Conservation (phyloP, 208 protist species). For the Leishmania martiniquensis region DNA sequence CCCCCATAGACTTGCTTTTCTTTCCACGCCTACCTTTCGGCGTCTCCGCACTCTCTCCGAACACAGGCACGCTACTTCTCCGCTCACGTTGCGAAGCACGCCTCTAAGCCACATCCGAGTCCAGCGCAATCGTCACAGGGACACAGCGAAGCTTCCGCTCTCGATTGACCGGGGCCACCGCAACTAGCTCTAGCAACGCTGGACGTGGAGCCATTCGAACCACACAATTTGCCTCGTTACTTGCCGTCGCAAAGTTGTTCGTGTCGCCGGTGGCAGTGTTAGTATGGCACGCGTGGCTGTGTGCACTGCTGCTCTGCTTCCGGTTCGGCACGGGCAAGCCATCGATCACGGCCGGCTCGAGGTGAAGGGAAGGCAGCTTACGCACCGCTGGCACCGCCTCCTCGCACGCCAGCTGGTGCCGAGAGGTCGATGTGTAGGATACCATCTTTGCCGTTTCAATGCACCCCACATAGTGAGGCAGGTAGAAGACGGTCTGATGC, state of each 20-base stretch:
- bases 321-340: neutral
- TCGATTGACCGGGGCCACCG: constrained; percentile 15
- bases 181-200: constrained; percentile 26
- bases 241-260: neutral
- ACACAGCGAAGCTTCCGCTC: constrained; percentile 28
- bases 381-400: neutral
- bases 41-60: neutral
- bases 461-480: constrained; percentile 31
- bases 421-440: constrained; percentile 20
- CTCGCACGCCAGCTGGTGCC: neutral
- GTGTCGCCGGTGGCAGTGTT: neutral
- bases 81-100: neutral
- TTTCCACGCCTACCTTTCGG: neutral
- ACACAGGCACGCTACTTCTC: neutral
- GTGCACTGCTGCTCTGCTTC: neutral
- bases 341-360: constrained; percentile 6
- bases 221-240: constrained; percentile 27
- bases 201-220: constrained; percentile 5
- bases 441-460: constrained; percentile 30
- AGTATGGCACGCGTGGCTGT: neutral
- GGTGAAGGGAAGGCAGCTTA: constrained; percentile 10
- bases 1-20: neutral
- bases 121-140: constrained; percentile 21
- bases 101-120: constrained; percentile 22
- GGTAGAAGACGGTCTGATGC: constrained; percentile 31